Conservation (phyloP, 2,329 filamentous ascomycete species). For the Botrytis fragariae region DNA sequence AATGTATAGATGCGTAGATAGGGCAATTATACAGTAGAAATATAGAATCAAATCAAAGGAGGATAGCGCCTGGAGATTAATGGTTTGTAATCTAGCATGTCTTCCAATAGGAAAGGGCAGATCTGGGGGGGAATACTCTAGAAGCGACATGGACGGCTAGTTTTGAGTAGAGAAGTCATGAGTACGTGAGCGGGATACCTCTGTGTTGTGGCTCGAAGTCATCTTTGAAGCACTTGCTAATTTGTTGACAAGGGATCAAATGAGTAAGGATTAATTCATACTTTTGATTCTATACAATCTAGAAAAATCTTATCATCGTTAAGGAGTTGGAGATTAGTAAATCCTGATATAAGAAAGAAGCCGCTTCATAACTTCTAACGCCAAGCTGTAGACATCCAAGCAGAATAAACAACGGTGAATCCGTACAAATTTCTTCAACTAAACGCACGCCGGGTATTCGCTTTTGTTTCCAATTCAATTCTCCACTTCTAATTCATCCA, state of each 20-base stretch:
- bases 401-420: background rate
- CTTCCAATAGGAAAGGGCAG: background rate
- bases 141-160: background rate
- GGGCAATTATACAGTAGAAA: background rate
- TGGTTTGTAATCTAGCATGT: accelerated
- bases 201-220: background rate
- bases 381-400: constrained; percentile 4
- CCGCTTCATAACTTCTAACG: background rate
- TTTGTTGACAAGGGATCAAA: background rate
- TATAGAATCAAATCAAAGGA: background rate
- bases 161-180: background rate
- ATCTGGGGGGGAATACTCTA: background rate
- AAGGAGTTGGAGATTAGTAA: background rate
- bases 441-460: constrained; percentile 12
- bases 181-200: too few species aligned
- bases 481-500: constrained; percentile 23
- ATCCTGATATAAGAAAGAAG: background rate
- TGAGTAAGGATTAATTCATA: background rate
- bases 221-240: constrained; percentile 3
- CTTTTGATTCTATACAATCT: background rate
- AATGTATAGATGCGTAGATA: background rate
- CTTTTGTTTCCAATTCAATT: background rate
- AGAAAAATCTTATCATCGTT: background rate
- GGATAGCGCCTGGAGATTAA: background rate
- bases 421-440: background rate